A percentile compares a stretch with the other conserved stretches of the same genome.
Conservation (phyloP, 805 yeast genomes). For the Wickerhamomyces kurtzmanii region DNA sequence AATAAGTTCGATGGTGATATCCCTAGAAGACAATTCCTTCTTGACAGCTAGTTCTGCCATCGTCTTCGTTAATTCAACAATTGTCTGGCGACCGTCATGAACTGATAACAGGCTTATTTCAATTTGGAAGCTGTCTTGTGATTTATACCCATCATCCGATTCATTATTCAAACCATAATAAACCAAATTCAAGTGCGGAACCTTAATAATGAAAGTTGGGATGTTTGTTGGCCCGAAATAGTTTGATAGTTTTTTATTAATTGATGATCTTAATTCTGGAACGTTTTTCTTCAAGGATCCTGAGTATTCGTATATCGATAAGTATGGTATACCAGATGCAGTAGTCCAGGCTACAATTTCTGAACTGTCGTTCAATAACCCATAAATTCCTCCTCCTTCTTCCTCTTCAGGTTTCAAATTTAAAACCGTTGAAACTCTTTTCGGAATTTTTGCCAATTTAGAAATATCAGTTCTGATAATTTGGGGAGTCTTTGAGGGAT, state of each 20-base stretch:
- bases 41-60: slow-evolving; percentile 65
- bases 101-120: slow-evolving; percentile 58
- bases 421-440: slow-evolving; percentile 65
- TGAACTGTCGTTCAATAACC: slow-evolving; percentile 64
- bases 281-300: slow-evolving; percentile 54
- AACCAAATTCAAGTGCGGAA: slow-evolving; percentile 56
- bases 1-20: slow-evolving; percentile 65
- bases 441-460: slow-evolving; percentile 68
- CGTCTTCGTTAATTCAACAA: slow-evolving; percentile 80
- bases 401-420: slow-evolving; percentile 66
- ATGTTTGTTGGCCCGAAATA: slow-evolving; percentile 67
- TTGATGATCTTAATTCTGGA: slow-evolving; percentile 44
- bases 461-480: slow-evolving; percentile 76
- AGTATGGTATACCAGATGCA: slow-evolving; percentile 71
- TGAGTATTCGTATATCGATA: slow-evolving; percentile 71
- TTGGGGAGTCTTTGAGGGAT: slow-evolving; percentile 71
- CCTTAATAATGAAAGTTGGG: slow-evolving; percentile 51
- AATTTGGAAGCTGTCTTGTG: slow-evolving; percentile 34
- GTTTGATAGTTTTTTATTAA: slow-evolving; percentile 47
- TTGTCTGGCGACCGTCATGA: slow-evolving; percentile 82
- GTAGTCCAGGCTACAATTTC: slow-evolving; percentile 81
- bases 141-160: slow-evolving; percentile 20
- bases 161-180: slow-evolving; percentile 29
- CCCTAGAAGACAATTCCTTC: slow-evolving; percentile 50
- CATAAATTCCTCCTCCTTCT: slow-evolving; percentile 85